Evolutionary conservation across 2,329 filamentous ascomycete genomes (phyloP).

Genomic region (Hysterium pulicare): DNA sequence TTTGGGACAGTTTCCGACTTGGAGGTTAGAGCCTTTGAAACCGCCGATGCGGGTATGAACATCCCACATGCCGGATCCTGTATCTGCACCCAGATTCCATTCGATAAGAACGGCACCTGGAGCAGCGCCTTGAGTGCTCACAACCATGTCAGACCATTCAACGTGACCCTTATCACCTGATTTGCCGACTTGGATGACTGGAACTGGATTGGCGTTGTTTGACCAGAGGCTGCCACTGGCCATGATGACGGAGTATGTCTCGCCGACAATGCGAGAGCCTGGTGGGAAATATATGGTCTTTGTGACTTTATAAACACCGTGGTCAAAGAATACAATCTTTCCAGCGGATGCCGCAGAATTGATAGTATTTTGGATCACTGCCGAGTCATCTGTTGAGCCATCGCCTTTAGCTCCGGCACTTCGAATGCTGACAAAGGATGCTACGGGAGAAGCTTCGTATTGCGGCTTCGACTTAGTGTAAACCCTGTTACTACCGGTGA

Average conservation of each 20-base stretch:
- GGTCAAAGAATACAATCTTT: conserved; percentile 56
- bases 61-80: conserved; percentile 72
- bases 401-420: conserved; percentile 68
- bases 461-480: conserved; percentile 52
- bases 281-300: conserved; percentile 59
- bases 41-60: conserved; percentile 85
- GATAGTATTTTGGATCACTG: conserved; percentile 71
- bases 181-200: conserved; percentile 65
- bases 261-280: conserved; percentile 76
- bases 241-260: conserved; percentile 83
- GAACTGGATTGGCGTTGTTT: conserved; percentile 55
- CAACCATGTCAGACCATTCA: conserved; percentile 71
- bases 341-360: conserved; percentile 58
- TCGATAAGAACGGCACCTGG: conserved; percentile 69
- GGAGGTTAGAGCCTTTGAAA: conserved; percentile 71
- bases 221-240: conserved; percentile 59
- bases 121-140: conserved; percentile 66
- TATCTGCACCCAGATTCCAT: conserved; percentile 59
- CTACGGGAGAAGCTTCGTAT: conserved; percentile 50
- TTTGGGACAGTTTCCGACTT: conserved; percentile 74
- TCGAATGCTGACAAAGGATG: conserved; percentile 57
- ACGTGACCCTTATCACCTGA: conserved; percentile 64
- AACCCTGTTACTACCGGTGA: conserved; percentile 46
- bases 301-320: conserved; percentile 56
- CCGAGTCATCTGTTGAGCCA: conserved; percentile 75